A percentile compares a stretch with the other conserved stretches of the same genome.
Evolutionary conservation across 352 stramenopile genomes (phyloP).

Genomic region (Pythium phragmitis): DNA sequence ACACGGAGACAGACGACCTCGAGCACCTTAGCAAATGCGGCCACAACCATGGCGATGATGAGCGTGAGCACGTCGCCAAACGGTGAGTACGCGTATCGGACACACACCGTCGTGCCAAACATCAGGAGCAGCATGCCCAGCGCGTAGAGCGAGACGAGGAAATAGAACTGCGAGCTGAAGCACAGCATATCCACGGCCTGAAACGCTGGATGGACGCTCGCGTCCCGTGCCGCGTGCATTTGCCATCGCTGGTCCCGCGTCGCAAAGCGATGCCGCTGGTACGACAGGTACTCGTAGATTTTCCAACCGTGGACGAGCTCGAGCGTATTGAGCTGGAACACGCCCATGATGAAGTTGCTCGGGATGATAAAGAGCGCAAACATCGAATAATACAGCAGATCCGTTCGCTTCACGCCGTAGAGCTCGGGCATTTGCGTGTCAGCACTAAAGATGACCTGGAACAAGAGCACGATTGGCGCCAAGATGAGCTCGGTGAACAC

Average conservation of each 20-base stretch:
- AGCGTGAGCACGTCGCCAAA: conserved; percentile 91
- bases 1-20: conserved; percentile 57
- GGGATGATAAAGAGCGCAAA: conserved; percentile 96
- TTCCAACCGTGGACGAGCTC: conserved; percentile 97
- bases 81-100: conserved; percentile 92
- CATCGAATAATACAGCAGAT: conserved; percentile 94
- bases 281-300: conserved; percentile 97
- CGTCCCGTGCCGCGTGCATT: conserved; percentile 85
- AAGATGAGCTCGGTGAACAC: conserved; percentile 90
- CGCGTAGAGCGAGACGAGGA: conserved; percentile 83
- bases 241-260: conserved; percentile 94
- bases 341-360: conserved; percentile 92
- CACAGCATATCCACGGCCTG: conserved; percentile 95
- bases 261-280: conserved; percentile 94
- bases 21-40: conserved; percentile 72
- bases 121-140: conserved; percentile 91
- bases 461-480: conserved; percentile 81
- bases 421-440: conserved; percentile 91
- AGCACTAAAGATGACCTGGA: conserved; percentile 88
- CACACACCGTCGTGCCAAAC: conserved; percentile 92
- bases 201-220: conserved; percentile 91
- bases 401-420: conserved; percentile 92
- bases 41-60: conserved; percentile 87
- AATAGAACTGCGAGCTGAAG: conserved; percentile 95
- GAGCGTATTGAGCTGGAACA: conserved; percentile 95